These are phyloP conservation scores for Leccinellum albellum DNA, from an alignment of 768 basidiomycete species.

Conservation along the genomic window DNA sequence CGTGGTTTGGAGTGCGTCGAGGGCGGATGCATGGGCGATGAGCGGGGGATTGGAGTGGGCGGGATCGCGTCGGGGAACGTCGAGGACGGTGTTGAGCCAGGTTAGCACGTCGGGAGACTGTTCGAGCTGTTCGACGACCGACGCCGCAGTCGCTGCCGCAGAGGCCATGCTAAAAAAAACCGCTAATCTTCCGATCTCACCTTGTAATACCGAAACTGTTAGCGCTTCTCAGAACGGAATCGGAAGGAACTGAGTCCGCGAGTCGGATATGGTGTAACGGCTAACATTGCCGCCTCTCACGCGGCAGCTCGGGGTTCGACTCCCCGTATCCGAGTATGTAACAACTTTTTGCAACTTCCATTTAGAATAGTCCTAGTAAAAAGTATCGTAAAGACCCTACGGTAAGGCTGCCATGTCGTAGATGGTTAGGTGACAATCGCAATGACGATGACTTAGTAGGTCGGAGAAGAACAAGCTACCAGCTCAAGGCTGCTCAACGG, in stretches of 20 bases:
- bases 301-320: conserved; percentile 40
- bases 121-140: conserved; percentile 53
- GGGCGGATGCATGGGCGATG: conserved; percentile 62
- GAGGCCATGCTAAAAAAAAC: conserved; percentile 18
- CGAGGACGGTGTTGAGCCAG: conserved; percentile 71
- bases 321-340: conserved; percentile 29
- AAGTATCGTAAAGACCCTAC: no score
- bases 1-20: conserved; percentile 71
- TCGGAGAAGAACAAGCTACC: no score
- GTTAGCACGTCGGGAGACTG: conserved; percentile 56
- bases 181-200: not conserved
- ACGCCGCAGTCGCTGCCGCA: conserved; percentile 30
- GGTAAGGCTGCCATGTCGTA: no score
- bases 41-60: conserved; percentile 29
- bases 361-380: no score
- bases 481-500: no score
- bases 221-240: not conserved
- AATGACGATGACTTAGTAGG: no score
- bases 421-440: no score
- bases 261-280: conserved; percentile 60
- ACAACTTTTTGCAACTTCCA: no score
- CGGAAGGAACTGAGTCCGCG: not conserved
- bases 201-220: not conserved
- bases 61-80: conserved; percentile 32
- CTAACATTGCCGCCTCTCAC: conserved; percentile 66